Percentiles rank a stretch among this genome's conserved stretches.
phyloP scores from a whole-genome alignment of 495 filamentous ascomycete genomes.

The Penicillium cinerascens region DNA sequence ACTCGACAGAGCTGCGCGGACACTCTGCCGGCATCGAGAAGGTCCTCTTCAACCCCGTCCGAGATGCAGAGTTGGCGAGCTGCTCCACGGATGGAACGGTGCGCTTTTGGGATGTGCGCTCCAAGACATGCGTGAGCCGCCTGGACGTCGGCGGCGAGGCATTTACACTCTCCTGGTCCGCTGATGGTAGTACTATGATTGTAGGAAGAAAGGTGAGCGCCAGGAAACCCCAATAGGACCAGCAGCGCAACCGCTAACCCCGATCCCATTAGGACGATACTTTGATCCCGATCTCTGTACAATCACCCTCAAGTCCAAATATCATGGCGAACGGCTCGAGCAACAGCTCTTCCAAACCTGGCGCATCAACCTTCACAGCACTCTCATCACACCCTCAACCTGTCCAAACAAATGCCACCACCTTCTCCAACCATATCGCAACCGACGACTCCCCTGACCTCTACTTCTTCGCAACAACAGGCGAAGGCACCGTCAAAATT shows the following conservation, averaged over 20 bases:
- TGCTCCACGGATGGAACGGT: slow-evolving; percentile 81
- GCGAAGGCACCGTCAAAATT: slow-evolving; percentile 78
- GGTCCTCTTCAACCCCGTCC: slow-evolving; percentile 83
- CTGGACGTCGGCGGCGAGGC: slow-evolving; percentile 79
- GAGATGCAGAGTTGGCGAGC: slow-evolving; percentile 84
- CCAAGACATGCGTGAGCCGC: slow-evolving; percentile 72
- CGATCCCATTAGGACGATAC: slow-evolving; percentile 57
- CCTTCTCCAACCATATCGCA: slow-evolving; percentile 66
- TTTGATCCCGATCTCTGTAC: slow-evolving; percentile 59
- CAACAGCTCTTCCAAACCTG: slow-evolving; percentile 10
- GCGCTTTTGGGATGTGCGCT: slow-evolving; percentile 90
- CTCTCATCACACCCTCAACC: slow-evolving; percentile 64
- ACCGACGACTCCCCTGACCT: slow-evolving; percentile 35
- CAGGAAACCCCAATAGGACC: background rate
- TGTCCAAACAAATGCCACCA: slow-evolving; percentile 75
- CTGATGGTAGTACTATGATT: slow-evolving; percentile 77
- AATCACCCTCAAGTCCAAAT: slow-evolving; percentile 39
- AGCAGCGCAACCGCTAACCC: background rate
- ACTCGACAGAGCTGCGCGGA: slow-evolving; percentile 83
- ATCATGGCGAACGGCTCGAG: slow-evolving; percentile 3
- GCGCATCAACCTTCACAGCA: slow-evolving; percentile 36
- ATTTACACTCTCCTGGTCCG: slow-evolving; percentile 80
- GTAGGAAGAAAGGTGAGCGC: slow-evolving; percentile 75
- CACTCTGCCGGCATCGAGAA: slow-evolving; percentile 76
- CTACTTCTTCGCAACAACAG: slow-evolving; percentile 72